Evolutionary conservation across 805 yeast species (phyloP), one percentile per base, ranked within the genome.

Genomic region (Kluyveromyces nonfermentans): DNA sequence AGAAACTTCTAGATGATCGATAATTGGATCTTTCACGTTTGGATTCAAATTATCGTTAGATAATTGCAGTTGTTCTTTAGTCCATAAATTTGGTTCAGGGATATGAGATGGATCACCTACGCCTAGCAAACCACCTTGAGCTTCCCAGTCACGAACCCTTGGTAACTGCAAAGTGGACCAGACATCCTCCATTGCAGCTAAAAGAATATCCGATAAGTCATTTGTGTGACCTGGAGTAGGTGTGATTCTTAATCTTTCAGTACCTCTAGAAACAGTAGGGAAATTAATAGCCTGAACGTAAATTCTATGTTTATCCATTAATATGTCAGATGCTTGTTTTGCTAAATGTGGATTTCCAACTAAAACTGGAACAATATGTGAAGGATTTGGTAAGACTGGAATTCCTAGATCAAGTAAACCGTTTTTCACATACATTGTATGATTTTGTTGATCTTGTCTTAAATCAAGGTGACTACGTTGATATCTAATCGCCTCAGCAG

Each of bases 241-340:
- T n/a, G 99, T 93, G 60, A 93, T 80, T 69, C 99, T 81, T 57
- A 93, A 77, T 63, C 98, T 81, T 70, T 93, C 99, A 52, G 88
- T 82, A 48, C 98, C 98, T 53, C 84, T 80, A 16, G 96, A 82
- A 48, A 93, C 98, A 19, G 98, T 93, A 48, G 99, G 99, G 79
- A 83, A 93, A 71, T 93, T 93, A 64, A 93, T 93, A 38, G 97
- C 96, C 70, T 93, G 99, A 37, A 94, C 98, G 60, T 93, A 93
- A 62, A 93, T 89, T 51, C 77, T 74, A 68, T 88, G 84, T 56
- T 84, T 79, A 50, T 82, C 75, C 72, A 93, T 78, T 59, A 93
- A 77, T 64, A 84, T 63, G 64, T 93, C 98, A 18, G 95, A 85
- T 8, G 97, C 97, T 47, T 70, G 70, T 64, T 90, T 90, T 44